Percentiles rank a stretch among this genome's conserved stretches.
Evolutionary conservation across 1,139 yeast species (phyloP).

Genomic region (Spathaspora jeffriesii): DNA sequence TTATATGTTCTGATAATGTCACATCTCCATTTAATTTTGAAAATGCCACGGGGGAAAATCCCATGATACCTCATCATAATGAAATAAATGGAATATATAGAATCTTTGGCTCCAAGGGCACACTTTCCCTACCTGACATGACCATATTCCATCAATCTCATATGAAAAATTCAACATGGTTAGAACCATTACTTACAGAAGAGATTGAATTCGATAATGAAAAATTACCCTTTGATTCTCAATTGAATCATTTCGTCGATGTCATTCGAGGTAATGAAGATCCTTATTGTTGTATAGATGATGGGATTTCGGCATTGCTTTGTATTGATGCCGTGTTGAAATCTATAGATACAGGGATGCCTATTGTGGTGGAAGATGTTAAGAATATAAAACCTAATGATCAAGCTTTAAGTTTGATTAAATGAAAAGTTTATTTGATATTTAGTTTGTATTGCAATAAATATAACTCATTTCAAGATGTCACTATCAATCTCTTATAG

Average conservation of each 20-base stretch:
- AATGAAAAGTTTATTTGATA: no score
- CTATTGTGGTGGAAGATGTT: conserved; percentile 24
- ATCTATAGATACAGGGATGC: conserved; percentile 35
- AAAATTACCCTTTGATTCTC: conserved; percentile 35
- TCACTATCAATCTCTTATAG: no score
- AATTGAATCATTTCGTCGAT: conserved; percentile 27
- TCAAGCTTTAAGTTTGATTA: no score
- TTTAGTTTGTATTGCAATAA: no score
- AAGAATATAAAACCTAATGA: conserved; percentile 15
- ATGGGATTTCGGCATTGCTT: conserved; percentile 39
- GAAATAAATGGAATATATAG: conserved; percentile 37
- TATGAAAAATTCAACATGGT: conserved; percentile 24
- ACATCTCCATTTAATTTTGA: conserved; percentile 45
- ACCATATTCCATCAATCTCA: conserved; percentile 31
- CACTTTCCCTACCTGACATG: conserved; percentile 43
- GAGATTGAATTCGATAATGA: conserved; percentile 15
- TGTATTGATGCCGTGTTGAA: conserved; percentile 41
- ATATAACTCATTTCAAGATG: no score
- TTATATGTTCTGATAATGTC: conserved; percentile 43
- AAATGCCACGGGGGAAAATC: conserved; percentile 45
- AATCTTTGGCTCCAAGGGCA: conserved; percentile 41
- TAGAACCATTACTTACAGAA: conserved; percentile 29
- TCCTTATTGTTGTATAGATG: conserved; percentile 39
- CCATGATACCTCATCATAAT: conserved; percentile 35
- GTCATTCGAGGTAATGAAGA: conserved; percentile 33